phyloP scores from a whole-genome alignment of 768 basidiomycete species.

The Suillus subaureus region DNA sequence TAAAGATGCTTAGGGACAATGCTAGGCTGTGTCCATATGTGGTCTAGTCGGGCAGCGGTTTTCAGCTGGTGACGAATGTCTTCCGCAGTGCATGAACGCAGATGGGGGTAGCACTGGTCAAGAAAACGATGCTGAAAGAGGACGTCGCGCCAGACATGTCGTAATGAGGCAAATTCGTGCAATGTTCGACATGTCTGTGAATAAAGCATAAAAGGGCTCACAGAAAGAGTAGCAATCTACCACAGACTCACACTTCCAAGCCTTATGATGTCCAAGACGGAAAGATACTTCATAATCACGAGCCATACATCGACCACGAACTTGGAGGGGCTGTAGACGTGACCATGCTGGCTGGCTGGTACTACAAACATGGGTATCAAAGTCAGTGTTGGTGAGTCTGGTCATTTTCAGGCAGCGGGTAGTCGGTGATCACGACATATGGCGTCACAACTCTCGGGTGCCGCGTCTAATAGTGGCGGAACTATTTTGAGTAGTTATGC shows the following conservation, averaged over 20 bases:
- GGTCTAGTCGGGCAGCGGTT: constrained; percentile 17
- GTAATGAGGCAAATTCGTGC: constrained; percentile 24
- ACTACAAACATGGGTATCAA: not conserved
- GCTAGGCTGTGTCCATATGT: not conserved
- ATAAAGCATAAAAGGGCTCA: not conserved
- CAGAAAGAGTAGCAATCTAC: not conserved
- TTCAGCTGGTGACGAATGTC: constrained; percentile 27
- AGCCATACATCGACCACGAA: constrained; percentile 33
- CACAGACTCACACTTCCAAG: constrained; percentile 28
- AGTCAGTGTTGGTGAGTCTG: too few relatives aligned
- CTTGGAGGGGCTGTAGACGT: not conserved
- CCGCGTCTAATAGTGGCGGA: too few relatives aligned
- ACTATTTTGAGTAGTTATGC: too few relatives aligned
- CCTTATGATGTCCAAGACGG: constrained; percentile 26
- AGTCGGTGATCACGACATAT: not conserved
- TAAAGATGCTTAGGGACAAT: constrained; percentile 9
- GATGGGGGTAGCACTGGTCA: constrained; percentile 27
- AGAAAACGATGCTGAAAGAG: constrained; percentile 28
- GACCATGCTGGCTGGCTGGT: not conserved
- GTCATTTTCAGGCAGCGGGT: not conserved
- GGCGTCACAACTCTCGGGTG: not conserved
- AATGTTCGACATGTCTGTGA: constrained; percentile 29
- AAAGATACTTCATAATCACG: constrained; percentile 29
- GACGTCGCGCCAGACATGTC: constrained; percentile 28
- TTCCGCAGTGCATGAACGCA: constrained; percentile 18